A percentile compares a stretch with the other conserved stretches of the same genome.
These are phyloP conservation scores for Houttuynia cordata DNA, from an alignment of 164 flowering plant genomes.

Conservation along the genomic window DNA sequence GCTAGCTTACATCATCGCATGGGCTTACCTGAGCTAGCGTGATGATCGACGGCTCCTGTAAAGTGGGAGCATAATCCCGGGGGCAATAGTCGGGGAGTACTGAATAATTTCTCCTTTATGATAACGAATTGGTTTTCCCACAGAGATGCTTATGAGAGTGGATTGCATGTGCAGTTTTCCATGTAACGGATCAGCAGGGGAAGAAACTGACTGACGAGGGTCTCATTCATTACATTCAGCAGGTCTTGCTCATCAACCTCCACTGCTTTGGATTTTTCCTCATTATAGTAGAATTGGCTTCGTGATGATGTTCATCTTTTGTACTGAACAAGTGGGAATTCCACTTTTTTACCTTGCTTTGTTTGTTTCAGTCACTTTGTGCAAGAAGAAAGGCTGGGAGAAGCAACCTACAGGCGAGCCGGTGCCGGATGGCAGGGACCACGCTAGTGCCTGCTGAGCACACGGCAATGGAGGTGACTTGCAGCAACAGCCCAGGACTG, in stretches of 20 bases:
- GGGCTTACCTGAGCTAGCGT: too few relatives aligned
- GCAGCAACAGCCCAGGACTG: constrained; percentile 57
- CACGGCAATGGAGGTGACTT: constrained; percentile 64
- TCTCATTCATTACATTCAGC: constrained; percentile 68
- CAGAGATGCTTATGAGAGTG: neutral
- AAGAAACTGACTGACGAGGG: constrained; percentile 62
- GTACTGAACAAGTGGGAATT: neutral
- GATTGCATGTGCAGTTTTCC: constrained; percentile 54
- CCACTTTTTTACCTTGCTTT: neutral
- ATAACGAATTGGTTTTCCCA: too few relatives aligned
- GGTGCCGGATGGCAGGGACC: constrained; percentile 22
- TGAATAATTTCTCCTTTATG: too few relatives aligned
- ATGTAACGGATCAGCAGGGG: constrained; percentile 74
- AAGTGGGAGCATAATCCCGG: too few relatives aligned
- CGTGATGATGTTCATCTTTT: neutral
- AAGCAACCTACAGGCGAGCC: constrained; percentile 7
- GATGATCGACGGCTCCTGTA: too few relatives aligned
- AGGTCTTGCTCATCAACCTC: too few relatives aligned
- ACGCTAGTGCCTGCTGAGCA: constrained; percentile 22
- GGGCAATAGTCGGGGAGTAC: too few relatives aligned
- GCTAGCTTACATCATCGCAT: too few relatives aligned
- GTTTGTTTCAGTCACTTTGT: constrained; percentile 49
- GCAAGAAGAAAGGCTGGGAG: constrained; percentile 23
- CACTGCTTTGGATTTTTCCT: neutral
- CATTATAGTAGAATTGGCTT: neutral